Evolutionary conservation across 2,329 filamentous ascomycete genomes (phyloP).

Genomic region (Leptodontidium sp.): DNA sequence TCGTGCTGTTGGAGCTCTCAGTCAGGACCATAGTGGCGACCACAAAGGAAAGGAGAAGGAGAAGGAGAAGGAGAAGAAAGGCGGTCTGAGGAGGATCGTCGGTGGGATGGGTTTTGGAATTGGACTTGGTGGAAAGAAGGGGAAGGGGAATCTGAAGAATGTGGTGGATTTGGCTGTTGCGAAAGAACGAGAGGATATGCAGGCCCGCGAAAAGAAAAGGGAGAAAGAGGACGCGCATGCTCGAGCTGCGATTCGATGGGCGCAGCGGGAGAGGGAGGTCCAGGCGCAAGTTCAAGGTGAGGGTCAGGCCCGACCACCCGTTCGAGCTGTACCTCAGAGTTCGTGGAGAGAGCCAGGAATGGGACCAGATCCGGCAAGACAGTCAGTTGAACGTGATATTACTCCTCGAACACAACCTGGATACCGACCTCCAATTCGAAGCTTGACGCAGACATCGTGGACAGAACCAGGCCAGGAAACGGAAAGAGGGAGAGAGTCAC

Average conservation of each 20-base stretch:
- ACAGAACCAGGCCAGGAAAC: slow-evolving; percentile 2
- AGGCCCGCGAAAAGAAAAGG: background rate
- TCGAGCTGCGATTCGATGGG: background rate
- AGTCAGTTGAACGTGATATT: background rate
- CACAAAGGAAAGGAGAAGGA: background rate
- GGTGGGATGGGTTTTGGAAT: background rate
- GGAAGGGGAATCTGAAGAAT: background rate
- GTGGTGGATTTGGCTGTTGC: background rate
- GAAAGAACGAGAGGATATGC: background rate
- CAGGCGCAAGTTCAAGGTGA: background rate
- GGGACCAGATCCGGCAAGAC: background rate
- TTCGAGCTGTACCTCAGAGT: background rate
- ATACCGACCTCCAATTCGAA: background rate
- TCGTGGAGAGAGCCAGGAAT: background rate
- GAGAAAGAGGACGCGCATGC: slow-evolving; percentile 11
- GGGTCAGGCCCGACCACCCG: background rate
- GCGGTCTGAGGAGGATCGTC: background rate
- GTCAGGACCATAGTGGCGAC: background rate
- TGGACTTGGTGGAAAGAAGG: background rate
- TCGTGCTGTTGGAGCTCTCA: background rate
- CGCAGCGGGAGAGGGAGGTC: background rate
- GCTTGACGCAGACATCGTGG: background rate
- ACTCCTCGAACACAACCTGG: background rate
- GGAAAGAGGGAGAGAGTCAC: background rate
- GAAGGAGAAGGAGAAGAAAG: slow-evolving; percentile 2